Conservation (phyloP, 805 yeast species). For the Candida namnaoensis region DNA sequence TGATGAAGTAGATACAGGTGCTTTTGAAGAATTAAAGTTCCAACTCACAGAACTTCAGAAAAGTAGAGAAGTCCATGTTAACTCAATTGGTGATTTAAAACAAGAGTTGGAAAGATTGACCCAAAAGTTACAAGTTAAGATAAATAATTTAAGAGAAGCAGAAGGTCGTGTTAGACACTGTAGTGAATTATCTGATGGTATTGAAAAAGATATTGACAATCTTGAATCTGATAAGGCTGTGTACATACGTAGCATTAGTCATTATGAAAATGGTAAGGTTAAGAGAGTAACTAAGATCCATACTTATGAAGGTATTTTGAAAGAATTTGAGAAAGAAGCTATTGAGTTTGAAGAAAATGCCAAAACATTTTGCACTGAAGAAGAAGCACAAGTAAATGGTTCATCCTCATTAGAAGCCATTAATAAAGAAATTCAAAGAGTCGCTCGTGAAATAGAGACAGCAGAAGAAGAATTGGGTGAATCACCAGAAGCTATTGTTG, state of each 20-base stretch:
- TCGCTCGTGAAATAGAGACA: slow-evolving; percentile 36
- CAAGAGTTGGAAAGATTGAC: neutral
- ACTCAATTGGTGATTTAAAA: slow-evolving; percentile 16
- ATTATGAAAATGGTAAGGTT: neutral
- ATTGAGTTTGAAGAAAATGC: neutral
- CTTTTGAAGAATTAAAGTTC: neutral
- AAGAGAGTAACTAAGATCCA: neutral
- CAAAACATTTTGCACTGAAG: slow-evolving; percentile 31
- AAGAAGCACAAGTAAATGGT: slow-evolving; percentile 30
- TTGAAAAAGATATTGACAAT: slow-evolving; percentile 13
- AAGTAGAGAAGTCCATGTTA: slow-evolving; percentile 5
- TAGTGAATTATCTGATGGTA: slow-evolving; percentile 12
- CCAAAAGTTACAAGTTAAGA: slow-evolving; percentile 4
- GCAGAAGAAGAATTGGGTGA: slow-evolving; percentile 48
- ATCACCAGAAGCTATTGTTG: slow-evolving; percentile 45
- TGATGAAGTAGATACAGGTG: slow-evolving; percentile 31
- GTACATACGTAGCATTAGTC: neutral
- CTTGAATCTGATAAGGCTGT: neutral
- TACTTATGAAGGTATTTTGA: too few species aligned
- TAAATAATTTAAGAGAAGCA: slow-evolving; percentile 11
- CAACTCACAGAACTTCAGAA: neutral
- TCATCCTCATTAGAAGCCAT: slow-evolving; percentile 39
- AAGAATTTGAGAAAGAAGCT: neutral
- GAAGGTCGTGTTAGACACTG: slow-evolving; percentile 13
- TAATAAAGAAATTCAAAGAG: slow-evolving; percentile 35